Evolutionary conservation across 1,139 yeast genomes (phyloP), one percentile per base, ranked within the genome.

Genomic region (Pichia inconspicua): DNA sequence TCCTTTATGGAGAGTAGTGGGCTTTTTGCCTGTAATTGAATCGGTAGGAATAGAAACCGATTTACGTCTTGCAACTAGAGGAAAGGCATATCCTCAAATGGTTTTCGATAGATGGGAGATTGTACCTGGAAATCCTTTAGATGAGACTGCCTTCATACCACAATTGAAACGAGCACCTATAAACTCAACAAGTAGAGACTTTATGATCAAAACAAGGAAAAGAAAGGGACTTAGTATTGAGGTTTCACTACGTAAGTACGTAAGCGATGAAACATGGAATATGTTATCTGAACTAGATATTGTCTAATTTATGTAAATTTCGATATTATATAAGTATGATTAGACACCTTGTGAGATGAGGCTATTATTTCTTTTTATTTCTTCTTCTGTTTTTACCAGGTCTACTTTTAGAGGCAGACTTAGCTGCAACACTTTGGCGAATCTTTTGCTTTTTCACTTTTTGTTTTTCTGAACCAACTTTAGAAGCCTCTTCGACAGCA

Each of bases 111-210:
- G 72, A 51, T 94, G 97, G 96, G 76, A 77, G 19, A 64, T 72
- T 9, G 95, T 87, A 0, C 96, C 97, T 1, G 98, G 98, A 0
- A 89, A 90, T 66, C 97, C 97, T 5, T 64, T 90, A 56, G 96
- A 90, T 63, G 67, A 68, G 27, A 74, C 76, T 28, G 78, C 78
- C 15, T 70, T 68, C 46, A 74, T 88, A 41, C 89, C 89, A 10
- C 75, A 81, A 39, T 71, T 92, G 60, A 80, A 80, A 56, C 86
- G 96, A 0, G 96, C 92, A 1, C 82, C 84, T 4, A 66, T 71
- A 0, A 71, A 72, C 25, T 81, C 85, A 1, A 68, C 90, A 54
- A 92, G 96, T 0, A 72, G 98, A 51, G 98, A 94, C 65, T 88
- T 90, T 60, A 83, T 89, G 42, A 68, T 86, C 66, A 94, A 94